A percentile compares a stretch with the other conserved stretches of the same genome.
These are phyloP conservation scores for Saturnispora sekii DNA, from an alignment of 805 yeast species.

Conservation along the genomic window DNA sequence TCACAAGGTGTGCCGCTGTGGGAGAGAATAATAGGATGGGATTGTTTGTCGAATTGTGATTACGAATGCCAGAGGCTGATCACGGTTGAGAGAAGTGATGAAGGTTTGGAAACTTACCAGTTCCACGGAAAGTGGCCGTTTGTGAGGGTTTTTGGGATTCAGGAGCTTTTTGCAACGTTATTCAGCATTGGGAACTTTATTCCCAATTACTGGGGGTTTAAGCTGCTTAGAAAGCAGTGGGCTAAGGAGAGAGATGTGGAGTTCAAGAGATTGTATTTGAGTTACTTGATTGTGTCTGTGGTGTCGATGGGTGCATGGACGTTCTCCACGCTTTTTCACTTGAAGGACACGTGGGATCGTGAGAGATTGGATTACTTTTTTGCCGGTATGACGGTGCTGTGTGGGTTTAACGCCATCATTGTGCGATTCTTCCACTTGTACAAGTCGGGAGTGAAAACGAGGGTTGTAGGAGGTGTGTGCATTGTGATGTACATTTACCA, in stretches of 20 bases:
- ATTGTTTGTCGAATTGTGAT: slow-evolving; percentile 75
- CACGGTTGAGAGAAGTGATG: slow-evolving; percentile 41
- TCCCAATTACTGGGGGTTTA: slow-evolving; percentile 49
- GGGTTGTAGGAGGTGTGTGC: slow-evolving; percentile 33
- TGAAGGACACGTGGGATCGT: slow-evolving; percentile 70
- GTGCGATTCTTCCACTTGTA: slow-evolving; percentile 56
- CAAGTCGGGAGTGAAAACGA: slow-evolving; percentile 25
- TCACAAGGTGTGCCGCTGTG: slow-evolving; percentile 33
- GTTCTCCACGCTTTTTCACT: slow-evolving; percentile 77
- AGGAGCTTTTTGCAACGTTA: slow-evolving; percentile 71
- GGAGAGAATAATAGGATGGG: slow-evolving; percentile 53
- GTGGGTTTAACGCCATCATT: slow-evolving; percentile 64
- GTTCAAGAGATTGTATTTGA: slow-evolving; percentile 23
- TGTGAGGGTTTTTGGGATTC: slow-evolving; percentile 62
- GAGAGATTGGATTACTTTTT: slow-evolving; percentile 86
- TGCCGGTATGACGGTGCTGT: slow-evolving; percentile 81
- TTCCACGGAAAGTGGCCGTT: slow-evolving; percentile 99
- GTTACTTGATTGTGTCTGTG: slow-evolving; percentile 40
- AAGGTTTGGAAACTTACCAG: slow-evolving; percentile 55
- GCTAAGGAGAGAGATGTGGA: slow-evolving; percentile 15
- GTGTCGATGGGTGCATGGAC: slow-evolving; percentile 84
- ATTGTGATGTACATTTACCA: slow-evolving; percentile 50
- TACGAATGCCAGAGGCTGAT: slow-evolving; percentile 81
- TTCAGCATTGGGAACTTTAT: slow-evolving; percentile 66
- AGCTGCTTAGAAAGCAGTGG: slow-evolving; percentile 23